These are phyloP conservation scores for Annulohypoxylon nitens DNA, from an alignment of 495 filamentous ascomycete species.

Conservation along the genomic window DNA sequence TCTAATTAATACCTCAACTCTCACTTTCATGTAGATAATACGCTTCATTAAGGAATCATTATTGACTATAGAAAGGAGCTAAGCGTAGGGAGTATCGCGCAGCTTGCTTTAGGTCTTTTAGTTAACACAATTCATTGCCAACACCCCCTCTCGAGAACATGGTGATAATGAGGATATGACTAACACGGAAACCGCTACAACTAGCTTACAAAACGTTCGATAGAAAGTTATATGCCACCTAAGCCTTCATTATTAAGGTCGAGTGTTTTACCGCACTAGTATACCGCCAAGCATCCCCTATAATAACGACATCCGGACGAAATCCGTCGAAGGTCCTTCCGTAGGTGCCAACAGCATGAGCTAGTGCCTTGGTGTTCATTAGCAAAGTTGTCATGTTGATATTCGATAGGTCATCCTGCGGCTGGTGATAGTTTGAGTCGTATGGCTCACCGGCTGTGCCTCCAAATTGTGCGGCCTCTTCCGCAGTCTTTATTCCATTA, in stretches of 20 bases:
- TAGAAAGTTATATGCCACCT: conserved; percentile 13
- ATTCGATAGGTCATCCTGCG: conserved; percentile 31
- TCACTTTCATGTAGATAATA: background rate
- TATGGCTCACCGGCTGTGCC: conserved; percentile 30
- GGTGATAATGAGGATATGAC: background rate
- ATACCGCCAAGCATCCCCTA: background rate
- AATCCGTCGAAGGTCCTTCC: conserved; percentile 27
- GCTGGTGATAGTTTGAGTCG: conserved; percentile 37
- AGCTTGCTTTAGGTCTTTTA: conserved; percentile 30
- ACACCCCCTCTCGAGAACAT: background rate
- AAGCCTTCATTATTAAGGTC: background rate
- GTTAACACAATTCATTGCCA: conserved; percentile 31
- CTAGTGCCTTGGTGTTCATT: conserved; percentile 42
- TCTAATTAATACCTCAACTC: background rate
- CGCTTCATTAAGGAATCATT: conserved; percentile 5
- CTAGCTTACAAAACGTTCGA: conserved; percentile 1
- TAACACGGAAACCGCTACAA: background rate
- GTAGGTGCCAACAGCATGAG: conserved; percentile 35
- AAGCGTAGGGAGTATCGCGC: conserved; percentile 23
- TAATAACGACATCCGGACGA: background rate
- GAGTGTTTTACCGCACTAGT: background rate
- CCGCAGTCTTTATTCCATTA: conserved; percentile 55
- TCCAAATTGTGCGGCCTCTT: conserved; percentile 48
- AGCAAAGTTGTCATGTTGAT: conserved; percentile 35
- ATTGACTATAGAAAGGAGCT: conserved; percentile 5